Percentiles rank a stretch among this genome's conserved stretches.
Evolutionary conservation across 768 basidiomycete genomes (phyloP).

Genomic region (Auricularia heimuer): DNA sequence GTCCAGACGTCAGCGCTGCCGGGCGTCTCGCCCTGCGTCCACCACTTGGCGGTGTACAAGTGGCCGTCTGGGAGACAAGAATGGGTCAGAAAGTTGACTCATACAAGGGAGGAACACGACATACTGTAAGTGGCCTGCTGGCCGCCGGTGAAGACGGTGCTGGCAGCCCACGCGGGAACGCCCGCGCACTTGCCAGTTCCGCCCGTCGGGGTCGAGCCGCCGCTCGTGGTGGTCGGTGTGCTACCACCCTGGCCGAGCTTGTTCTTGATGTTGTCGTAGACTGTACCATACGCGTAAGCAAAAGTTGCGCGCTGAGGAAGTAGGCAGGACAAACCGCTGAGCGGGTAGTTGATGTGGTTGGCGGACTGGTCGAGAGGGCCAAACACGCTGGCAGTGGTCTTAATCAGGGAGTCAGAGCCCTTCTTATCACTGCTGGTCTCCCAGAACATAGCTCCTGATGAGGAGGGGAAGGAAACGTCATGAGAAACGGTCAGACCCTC

Average conservation of each 20-base stretch:
- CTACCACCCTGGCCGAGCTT: conserved; percentile 13
- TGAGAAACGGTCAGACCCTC: too few relatives aligned
- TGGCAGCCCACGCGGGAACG: conserved; percentile 38
- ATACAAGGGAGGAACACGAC: conserved; percentile 11
- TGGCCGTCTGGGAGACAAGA: too few relatives aligned
- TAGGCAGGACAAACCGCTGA: conserved; percentile 6
- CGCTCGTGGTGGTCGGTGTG: conserved; percentile 16
- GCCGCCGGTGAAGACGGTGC: conserved; percentile 40
- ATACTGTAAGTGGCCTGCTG: conserved; percentile 36
- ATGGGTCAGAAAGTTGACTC: not conserved
- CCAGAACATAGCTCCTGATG: conserved; percentile 59
- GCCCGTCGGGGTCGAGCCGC: conserved; percentile 13
- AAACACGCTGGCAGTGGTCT: conserved; percentile 35
- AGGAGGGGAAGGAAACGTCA: too few relatives aligned
- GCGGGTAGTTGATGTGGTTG: conserved; percentile 42
- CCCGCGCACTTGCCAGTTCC: conserved; percentile 21
- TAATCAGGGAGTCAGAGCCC: conserved; percentile 47
- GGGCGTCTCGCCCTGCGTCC: conserved; percentile 50
- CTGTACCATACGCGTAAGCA: not conserved
- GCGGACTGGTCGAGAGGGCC: conserved; percentile 51
- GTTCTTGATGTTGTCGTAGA: conserved; percentile 17
- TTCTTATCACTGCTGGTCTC: conserved; percentile 52
- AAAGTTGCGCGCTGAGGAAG: conserved; percentile 6
- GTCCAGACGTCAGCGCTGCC: conserved; percentile 18
- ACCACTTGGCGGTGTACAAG: conserved; percentile 51